Evolutionary conservation across 371 early-diverging fungal species (phyloP).

Genomic region (Dinochytrium kinnereticum): DNA sequence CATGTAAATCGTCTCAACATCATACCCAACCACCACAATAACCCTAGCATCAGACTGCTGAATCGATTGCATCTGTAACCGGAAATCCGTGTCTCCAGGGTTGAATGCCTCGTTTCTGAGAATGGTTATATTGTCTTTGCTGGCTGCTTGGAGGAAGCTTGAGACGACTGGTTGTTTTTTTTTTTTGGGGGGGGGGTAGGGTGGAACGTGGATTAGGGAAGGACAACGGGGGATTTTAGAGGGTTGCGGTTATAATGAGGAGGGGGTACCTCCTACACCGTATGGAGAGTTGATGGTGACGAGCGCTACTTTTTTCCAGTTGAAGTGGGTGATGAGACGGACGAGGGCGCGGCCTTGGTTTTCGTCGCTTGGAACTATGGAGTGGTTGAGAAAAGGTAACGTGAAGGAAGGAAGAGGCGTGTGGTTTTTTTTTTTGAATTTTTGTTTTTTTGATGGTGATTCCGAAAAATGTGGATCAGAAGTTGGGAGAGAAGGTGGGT

Average conservation of each 20-base stretch:
- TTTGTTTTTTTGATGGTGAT: too few species aligned
- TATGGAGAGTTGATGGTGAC: constrained; percentile 1
- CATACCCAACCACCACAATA: constrained; percentile 13
- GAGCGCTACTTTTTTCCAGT: constrained; percentile 3
- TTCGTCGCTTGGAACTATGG: constrained; percentile 12
- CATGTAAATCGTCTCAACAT: background rate
- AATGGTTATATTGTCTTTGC: background rate
- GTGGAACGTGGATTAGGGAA: background rate
- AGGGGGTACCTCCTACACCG: constrained; percentile 8
- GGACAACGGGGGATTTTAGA: background rate
- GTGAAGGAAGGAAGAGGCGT: too few species aligned
- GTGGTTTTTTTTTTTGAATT: too few species aligned
- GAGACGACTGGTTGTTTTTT: background rate
- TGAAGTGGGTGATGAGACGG: background rate
- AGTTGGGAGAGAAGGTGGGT: too few species aligned
- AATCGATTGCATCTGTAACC: background rate
- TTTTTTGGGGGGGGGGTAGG: too few species aligned
- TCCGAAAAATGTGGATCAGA: too few species aligned
- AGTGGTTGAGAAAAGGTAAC: too few species aligned
- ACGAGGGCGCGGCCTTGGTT: constrained; percentile 13
- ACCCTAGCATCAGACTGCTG: constrained; percentile 5
- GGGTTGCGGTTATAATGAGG: background rate
- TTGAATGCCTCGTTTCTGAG: constrained; percentile 20
- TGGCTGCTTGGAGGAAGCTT: background rate
- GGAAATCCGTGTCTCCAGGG: background rate